Base-by-base conservation (phyloP, 140 eudicot species). In the Stevia rebaudiana region DNA sequence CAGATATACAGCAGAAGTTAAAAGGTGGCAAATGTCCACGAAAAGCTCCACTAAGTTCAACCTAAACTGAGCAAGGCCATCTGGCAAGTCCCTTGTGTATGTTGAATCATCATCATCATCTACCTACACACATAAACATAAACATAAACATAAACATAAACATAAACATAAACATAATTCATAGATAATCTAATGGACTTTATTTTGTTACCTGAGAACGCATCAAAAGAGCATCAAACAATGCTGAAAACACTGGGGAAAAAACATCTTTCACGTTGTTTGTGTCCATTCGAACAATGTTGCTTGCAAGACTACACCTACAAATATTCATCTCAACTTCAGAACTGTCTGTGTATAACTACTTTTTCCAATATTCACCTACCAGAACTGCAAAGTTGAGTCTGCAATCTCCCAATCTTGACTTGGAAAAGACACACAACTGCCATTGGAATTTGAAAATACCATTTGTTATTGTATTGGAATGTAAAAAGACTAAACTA, bases 391-490 rank as follows among this genome's bases (percentile, higher is more conserved):
- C 81, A 92, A 74, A 16, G 98, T 92, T 60, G 89, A 92, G 72
- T 92, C 98, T 43, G 98, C 95, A 43, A 92, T 88, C 62, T 88
- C 95, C 95, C 98, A 92, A 67, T 92, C 98, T 68, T 74, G 86
- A 79, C 95, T 81, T 66, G 89, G 81, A 85, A 76, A 92, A 31
- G 84, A 76, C 61, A 92, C 94, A 79, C 98, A 92, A 55, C 98
- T 92, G 89, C 83, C 60, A 59, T 39, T n/a, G n/a, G n/a, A n/a
- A n/a, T n/a, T n/a, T n/a, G n/a, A n/a, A n/a, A n/a, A n/a, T n/a
- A n/a, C n/a, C n/a, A n/a, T n/a, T n/a, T n/a, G n/a, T n/a, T n/a
- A n/a, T n/a, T n/a, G n/a, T n/a, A n/a, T n/a, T n/a, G n/a, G n/a
- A n/a, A n/a, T n/a, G n/a, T n/a, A n/a, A n/a, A n/a, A n/a, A n/a